Base-by-base conservation (phyloP, 2,329 filamentous ascomycete species). In the Fusarium fujikuroi region DNA sequence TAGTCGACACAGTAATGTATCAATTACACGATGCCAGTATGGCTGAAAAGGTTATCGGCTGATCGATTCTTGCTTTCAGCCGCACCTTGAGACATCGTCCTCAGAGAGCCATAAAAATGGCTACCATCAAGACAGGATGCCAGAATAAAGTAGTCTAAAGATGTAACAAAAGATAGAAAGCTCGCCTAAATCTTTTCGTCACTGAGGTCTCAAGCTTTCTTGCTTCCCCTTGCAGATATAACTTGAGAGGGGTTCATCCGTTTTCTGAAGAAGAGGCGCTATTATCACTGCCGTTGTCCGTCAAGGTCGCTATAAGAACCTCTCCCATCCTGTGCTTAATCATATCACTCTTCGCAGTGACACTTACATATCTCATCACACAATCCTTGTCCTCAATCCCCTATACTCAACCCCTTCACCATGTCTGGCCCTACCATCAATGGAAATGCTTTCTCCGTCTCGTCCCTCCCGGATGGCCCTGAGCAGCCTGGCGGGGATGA, bases 361-460 rank as follows among this genome's bases (percentile, higher is more conserved):
- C 11, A 52, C 0, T 25, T 19, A 0, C 11, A 44, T 25, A 12
- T 5, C 5, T 19, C 4, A 7, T 19, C 12, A 2, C 7, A n/a
- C 11, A 25, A 12, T 21, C 32, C 32, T 32, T 14, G 32, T 32
- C 12, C 4, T 32, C 11, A 21, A 12, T 21, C 18, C 7, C 19
- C 4, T 16, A 37, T 2, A 3, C 7, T 28, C 18, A 28, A 12
- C 5, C 7, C 3, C 3, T n/a, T 19, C 25, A 40, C 12, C 50
- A 54, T 54, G 50, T n/a, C 36, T 37, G 32, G 18, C 49, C 49
- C 49, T 21, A 54, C 36, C 15, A 30, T 54, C 15, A 40, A 54
- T 19, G 50, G 50, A 3, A 40, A 54, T 30, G 2, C 9, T 2
- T 54, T 54, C 36, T 39, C 34, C 10, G 52, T 54, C 52, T 54